phyloP scores from a whole-genome alignment of 2,329 filamentous ascomycete species.

The Plenodomus tracheiphilus region DNA sequence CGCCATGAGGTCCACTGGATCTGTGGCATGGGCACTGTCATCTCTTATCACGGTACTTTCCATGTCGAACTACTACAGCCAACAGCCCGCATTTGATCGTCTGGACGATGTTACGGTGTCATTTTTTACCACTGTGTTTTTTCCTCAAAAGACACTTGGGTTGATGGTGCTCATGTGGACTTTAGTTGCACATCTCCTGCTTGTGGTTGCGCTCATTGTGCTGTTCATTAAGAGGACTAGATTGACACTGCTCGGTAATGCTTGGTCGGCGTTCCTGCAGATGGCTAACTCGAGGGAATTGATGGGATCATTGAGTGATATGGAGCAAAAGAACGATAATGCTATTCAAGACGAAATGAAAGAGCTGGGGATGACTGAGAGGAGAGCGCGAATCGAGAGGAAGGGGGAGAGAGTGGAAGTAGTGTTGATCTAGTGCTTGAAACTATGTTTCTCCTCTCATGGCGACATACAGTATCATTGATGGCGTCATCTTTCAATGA shows the following conservation, averaged over 20 bases:
- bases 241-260: conserved; percentile 10
- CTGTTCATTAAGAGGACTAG: conserved; percentile 7
- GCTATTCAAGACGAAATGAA: background rate
- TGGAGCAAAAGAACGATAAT: conserved; percentile 1
- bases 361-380: background rate
- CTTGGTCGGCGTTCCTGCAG: conserved; percentile 10
- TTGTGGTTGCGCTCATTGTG: conserved; percentile 2
- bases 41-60: conserved; percentile 13
- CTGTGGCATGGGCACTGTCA: conserved; percentile 11
- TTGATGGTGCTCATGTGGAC: conserved; percentile 5
- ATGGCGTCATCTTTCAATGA: no score
- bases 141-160: conserved; percentile 3
- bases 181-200: conserved; percentile 1
- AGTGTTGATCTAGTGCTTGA: no score
- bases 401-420: conserved; percentile 1
- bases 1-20: background rate
- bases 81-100: conserved; percentile 11
- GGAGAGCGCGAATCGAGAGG: conserved; percentile 4
- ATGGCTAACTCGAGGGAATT: conserved; percentile 4
- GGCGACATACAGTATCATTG: no score
- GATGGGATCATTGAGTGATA: background rate
- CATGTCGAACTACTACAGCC: conserved; percentile 12
- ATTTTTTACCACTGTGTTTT: conserved; percentile 8
- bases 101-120: conserved; percentile 3
- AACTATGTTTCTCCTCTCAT: no score